These are phyloP conservation scores for Cordyceps sp. DNA, from an alignment of 2,329 filamentous ascomycete genomes.

Conservation along the genomic window DNA sequence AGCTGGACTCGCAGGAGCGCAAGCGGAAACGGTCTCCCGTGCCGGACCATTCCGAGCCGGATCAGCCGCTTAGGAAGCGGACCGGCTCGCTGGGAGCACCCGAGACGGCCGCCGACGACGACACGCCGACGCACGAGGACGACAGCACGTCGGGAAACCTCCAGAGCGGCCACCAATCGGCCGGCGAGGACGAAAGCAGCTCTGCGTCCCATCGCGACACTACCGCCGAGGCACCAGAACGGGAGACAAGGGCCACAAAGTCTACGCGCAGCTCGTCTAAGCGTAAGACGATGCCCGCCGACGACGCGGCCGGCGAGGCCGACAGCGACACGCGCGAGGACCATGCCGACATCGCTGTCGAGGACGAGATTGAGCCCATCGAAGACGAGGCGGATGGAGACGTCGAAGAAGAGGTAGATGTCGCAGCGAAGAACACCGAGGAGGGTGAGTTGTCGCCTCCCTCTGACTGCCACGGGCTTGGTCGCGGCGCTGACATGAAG, in stretches of 20 bases:
- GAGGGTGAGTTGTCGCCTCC: constrained; percentile 30
- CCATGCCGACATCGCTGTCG: constrained; percentile 15
- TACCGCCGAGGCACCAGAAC: constrained; percentile 13
- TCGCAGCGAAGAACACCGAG: constrained; percentile 44
- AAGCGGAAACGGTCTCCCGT: constrained; percentile 34
- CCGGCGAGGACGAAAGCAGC: constrained; percentile 27
- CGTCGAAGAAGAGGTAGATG: constrained; percentile 42
- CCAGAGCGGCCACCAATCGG: constrained; percentile 22
- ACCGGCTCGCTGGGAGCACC: constrained; percentile 28
- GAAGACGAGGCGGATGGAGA: constrained; percentile 40
- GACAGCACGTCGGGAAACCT: constrained; percentile 17
- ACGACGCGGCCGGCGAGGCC: constrained; percentile 11
- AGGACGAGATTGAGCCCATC: constrained; percentile 25
- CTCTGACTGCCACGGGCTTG: constrained; percentile 1
- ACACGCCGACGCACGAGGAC: constrained; percentile 16
- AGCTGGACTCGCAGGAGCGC: constrained; percentile 19
- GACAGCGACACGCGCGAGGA: constrained; percentile 17
- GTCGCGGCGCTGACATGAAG: constrained; percentile 8
- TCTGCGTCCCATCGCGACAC: constrained; percentile 12
- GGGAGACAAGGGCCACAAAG: constrained; percentile 18
- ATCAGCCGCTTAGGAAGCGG: constrained; percentile 36
- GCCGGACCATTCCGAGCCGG: constrained; percentile 25
- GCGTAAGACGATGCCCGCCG: constrained; percentile 14
- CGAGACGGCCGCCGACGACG: constrained; percentile 18
- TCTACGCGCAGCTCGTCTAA: constrained; percentile 24